A percentile compares a stretch with the other conserved stretches of the same genome.
Evolutionary conservation across 306 rosid genomes (phyloP).

Genomic region (Sindora glabra): DNA sequence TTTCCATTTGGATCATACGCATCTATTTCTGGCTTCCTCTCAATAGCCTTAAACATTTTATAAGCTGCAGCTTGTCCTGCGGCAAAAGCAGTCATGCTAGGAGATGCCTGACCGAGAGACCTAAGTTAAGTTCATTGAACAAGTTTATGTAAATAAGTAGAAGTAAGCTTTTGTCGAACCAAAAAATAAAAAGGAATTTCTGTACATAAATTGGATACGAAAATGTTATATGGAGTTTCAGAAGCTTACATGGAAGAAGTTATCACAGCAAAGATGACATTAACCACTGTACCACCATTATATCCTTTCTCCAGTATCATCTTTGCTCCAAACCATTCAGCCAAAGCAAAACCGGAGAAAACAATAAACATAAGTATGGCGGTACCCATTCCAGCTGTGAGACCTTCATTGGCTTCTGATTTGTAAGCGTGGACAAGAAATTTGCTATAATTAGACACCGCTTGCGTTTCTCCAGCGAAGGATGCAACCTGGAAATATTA

Average conservation of each 20-base stretch:
- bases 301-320: conserved; percentile 36
- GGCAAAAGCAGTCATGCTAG: conserved; percentile 46
- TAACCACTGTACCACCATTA: conserved; percentile 38
- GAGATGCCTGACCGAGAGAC: conserved; percentile 51
- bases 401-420: too few species aligned
- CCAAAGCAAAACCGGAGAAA: too few species aligned
- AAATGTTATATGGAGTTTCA: neutral
- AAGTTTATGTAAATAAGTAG: neutral
- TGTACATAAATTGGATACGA: neutral
- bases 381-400: too few species aligned
- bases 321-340: too few species aligned
- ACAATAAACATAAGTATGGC: too few species aligned
- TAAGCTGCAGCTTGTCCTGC: conserved; percentile 57
- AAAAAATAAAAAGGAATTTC: neutral
- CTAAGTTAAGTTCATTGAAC: conserved; percentile 14
- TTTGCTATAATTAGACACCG: too few species aligned
- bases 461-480: conserved; percentile 44
- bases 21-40: conserved; percentile 42
- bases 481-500: conserved; percentile 45
- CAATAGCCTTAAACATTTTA: conserved; percentile 45
- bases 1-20: conserved; percentile 31
- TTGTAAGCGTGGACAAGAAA: too few species aligned
- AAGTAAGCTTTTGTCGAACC: neutral
- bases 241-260: conserved; percentile 40
- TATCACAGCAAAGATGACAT: conserved; percentile 39